Percentiles rank a stretch among this genome's conserved stretches.
Conservation (phyloP, 2,329 filamentous ascomycete genomes). For the Erysiphe pulchra region DNA sequence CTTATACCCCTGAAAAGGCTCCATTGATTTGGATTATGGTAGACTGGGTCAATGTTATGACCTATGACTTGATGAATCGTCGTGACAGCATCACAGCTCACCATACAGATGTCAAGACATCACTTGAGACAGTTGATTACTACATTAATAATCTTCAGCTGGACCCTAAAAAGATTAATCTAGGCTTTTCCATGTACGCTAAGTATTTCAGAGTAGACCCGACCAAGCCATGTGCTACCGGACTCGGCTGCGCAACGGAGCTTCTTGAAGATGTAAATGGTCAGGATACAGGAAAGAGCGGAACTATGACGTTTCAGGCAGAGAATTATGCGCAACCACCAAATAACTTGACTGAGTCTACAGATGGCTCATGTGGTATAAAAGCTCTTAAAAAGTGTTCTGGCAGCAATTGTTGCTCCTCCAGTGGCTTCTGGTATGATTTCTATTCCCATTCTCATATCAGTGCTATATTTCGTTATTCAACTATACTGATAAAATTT, state of each 20-base stretch:
- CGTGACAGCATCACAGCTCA: conserved; percentile 37
- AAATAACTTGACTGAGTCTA: too few species aligned
- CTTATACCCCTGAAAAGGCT: conserved; percentile 30
- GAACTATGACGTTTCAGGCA: neutral
- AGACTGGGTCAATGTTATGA: neutral
- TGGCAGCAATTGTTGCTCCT: too few species aligned
- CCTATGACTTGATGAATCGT: conserved; percentile 27
- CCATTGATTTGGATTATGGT: conserved; percentile 26
- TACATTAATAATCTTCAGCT: conserved; percentile 20
- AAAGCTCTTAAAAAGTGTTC: too few species aligned
- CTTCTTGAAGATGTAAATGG: conserved; percentile 26
- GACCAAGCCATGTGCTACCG: conserved; percentile 14
- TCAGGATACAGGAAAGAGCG: conserved; percentile 3
- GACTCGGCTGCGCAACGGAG: conserved; percentile 26
- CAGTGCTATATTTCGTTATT: too few species aligned
- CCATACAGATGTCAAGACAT: conserved; percentile 32
- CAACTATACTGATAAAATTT: too few species aligned
- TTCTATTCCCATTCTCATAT: too few species aligned
- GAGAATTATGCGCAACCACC: neutral
- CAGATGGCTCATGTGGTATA: too few species aligned
- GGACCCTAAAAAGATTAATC: conserved; percentile 23
- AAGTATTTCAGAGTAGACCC: conserved; percentile 31
- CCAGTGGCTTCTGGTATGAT: too few species aligned
- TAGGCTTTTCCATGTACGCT: conserved; percentile 41
- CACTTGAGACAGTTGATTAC: conserved; percentile 26